Conservation (phyloP, 2,329 filamentous ascomycete species). For the Colletotrichum kahawae region DNA sequence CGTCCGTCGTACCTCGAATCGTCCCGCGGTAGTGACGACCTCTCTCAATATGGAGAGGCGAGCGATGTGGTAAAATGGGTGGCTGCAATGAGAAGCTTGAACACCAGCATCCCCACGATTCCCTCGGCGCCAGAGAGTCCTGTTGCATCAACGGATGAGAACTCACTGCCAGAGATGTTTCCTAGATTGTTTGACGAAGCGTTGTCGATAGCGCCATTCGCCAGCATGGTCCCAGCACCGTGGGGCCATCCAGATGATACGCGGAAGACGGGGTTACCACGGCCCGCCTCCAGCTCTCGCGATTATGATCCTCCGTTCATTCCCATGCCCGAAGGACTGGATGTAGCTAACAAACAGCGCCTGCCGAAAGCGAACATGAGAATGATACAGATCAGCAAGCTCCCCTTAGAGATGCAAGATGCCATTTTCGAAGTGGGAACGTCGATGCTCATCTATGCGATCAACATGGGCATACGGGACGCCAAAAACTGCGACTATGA, state of each 20-base stretch:
- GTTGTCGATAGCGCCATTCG: not conserved
- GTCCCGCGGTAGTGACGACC: not conserved
- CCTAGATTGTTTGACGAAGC: accelerated
- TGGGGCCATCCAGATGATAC: accelerated
- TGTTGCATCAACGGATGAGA: no score
- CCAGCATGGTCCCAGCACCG: not conserved
- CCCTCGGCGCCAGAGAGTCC: accelerated
- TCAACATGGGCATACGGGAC: accelerated
- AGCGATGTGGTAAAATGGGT: not conserved
- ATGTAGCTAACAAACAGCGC: accelerated
- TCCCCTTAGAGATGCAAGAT: accelerated
- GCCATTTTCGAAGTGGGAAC: accelerated
- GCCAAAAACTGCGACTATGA: accelerated
- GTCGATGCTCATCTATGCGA: not conserved
- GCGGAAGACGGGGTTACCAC: not conserved
- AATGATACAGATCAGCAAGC: not conserved
- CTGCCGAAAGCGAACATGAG: accelerated
- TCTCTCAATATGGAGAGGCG: accelerated
- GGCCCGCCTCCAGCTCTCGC: no score
- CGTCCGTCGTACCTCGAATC: not conserved
- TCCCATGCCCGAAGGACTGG: accelerated
- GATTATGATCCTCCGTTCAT: not conserved
- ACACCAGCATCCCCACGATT: not conserved
- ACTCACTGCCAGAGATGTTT: no score
- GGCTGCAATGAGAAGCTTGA: accelerated